These are phyloP conservation scores for Simmondsia chinensis DNA, from an alignment of 148 eudicot genomes.

Conservation along the genomic window DNA sequence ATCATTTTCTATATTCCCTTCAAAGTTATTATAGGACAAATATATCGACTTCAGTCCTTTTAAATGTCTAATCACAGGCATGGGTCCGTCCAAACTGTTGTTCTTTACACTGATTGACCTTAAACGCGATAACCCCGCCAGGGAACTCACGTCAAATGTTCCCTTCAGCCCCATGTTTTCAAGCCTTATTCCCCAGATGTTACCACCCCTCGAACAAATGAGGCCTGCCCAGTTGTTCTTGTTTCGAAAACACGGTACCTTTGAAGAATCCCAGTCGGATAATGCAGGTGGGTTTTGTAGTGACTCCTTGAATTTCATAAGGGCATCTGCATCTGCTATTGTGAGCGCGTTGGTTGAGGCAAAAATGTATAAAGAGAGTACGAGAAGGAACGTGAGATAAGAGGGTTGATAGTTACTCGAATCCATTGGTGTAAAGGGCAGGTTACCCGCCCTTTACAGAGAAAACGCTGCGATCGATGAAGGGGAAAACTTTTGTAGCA, in stretches of 20 bases:
- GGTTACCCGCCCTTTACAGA: too few relatives aligned
- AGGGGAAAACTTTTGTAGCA: too few relatives aligned
- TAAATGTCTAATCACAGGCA: constrained; percentile 30
- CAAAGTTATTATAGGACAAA: constrained; percentile 46
- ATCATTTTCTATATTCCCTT: constrained; percentile 27
- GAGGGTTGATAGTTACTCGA: too few relatives aligned
- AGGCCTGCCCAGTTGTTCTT: constrained; percentile 43
- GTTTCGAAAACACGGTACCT: constrained; percentile 20
- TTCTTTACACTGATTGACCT: constrained; percentile 50
- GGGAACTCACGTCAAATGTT: constrained; percentile 34
- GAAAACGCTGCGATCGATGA: too few relatives aligned
- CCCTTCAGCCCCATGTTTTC: constrained; percentile 59
- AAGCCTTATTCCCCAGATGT: constrained; percentile 36
- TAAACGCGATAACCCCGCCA: constrained; percentile 16
- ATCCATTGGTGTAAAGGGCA: too few relatives aligned
- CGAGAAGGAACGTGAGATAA: too few relatives aligned
- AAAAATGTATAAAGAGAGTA: too few relatives aligned
- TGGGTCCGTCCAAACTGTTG: constrained; percentile 40
- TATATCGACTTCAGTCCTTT: constrained; percentile 28
- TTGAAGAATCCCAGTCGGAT: constrained; percentile 30
- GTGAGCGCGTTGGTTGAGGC: not conserved
- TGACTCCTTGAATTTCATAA: constrained; percentile 45
- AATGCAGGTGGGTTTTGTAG: constrained; percentile 24
- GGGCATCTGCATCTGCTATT: constrained; percentile 17
- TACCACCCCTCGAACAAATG: constrained; percentile 13